Conservation (phyloP, 1,284 basidiomycete species). For the Ustilago nuda region DNA sequence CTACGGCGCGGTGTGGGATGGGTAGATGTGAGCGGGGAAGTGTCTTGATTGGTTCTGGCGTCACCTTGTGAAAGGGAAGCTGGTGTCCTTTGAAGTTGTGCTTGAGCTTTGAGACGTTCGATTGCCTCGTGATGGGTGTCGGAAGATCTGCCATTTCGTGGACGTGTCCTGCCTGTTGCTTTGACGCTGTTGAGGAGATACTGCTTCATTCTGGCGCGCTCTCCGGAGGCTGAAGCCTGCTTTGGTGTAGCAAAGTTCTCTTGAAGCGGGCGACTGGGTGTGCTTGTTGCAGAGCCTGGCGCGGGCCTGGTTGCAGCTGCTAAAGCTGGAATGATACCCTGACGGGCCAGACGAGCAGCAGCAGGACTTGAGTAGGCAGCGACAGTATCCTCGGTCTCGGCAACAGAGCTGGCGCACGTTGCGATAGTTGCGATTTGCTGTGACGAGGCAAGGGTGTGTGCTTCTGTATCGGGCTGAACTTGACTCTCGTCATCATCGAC, state of each 20-base stretch:
- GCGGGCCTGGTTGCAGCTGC: background rate
- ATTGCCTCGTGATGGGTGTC: slow-evolving; percentile 39
- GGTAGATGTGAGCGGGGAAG: slow-evolving; percentile 22
- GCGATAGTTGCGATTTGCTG: slow-evolving; percentile 18
- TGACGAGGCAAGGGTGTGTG: background rate
- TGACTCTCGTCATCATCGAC: slow-evolving; percentile 35
- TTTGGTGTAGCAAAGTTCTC: slow-evolving; percentile 35
- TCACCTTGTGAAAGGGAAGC: slow-evolving; percentile 33
- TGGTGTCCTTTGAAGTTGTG: slow-evolving; percentile 34
- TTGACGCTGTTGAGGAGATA: slow-evolving; percentile 56
- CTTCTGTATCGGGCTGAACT: slow-evolving; percentile 6
- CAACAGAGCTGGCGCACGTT: slow-evolving; percentile 13
- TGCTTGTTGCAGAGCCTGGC: slow-evolving; percentile 22
- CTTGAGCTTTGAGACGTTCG: slow-evolving; percentile 46
- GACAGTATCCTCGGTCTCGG: slow-evolving; percentile 35
- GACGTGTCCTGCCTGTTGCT: slow-evolving; percentile 29
- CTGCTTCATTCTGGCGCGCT: slow-evolving; percentile 49
- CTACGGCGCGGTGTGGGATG: slow-evolving; percentile 31
- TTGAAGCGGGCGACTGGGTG: slow-evolving; percentile 31
- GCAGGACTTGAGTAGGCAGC: slow-evolving; percentile 52
- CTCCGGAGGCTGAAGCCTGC: slow-evolving; percentile 21
- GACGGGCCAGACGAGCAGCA: slow-evolving; percentile 45
- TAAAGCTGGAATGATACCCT: slow-evolving; percentile 15
- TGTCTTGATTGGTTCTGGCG: slow-evolving; percentile 13
- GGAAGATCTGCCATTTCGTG: slow-evolving; percentile 29